phyloP scores from a whole-genome alignment of 495 filamentous ascomycete genomes.

The Penicillium paxilli region DNA sequence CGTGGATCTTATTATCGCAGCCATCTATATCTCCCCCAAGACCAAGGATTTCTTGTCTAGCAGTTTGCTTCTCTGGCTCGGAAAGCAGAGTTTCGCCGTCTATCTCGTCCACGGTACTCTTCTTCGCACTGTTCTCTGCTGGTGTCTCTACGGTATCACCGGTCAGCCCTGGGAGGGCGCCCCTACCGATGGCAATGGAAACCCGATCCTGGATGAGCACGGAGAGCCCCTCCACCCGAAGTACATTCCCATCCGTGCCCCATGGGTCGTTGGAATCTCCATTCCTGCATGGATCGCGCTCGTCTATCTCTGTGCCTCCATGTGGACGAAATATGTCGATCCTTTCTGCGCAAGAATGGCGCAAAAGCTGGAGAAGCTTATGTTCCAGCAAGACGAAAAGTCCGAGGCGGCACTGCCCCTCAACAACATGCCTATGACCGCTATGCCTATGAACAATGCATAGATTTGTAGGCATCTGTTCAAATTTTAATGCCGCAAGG shows the following conservation, averaged over 20 bases:
- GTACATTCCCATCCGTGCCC: slow-evolving; percentile 36
- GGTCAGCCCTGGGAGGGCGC: slow-evolving; percentile 47
- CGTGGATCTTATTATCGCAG: slow-evolving; percentile 56
- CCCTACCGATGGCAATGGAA: slow-evolving; percentile 14
- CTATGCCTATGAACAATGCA: not conserved
- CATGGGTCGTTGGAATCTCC: slow-evolving; percentile 47
- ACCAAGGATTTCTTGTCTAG: slow-evolving; percentile 56
- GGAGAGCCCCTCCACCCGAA: slow-evolving; percentile 36
- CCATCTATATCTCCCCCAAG: slow-evolving; percentile 58
- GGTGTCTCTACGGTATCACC: slow-evolving; percentile 62
- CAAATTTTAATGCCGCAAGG: not conserved
- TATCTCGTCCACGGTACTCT: slow-evolving; percentile 68
- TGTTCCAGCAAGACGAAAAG: slow-evolving; percentile 56
- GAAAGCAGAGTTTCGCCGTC: slow-evolving; percentile 67
- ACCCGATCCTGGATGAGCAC: slow-evolving; percentile 45
- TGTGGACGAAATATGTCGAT: slow-evolving; percentile 68
- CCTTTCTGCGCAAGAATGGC: slow-evolving; percentile 64
- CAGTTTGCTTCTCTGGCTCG: slow-evolving; percentile 62
- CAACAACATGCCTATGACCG: slow-evolving; percentile 30
- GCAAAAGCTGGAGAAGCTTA: slow-evolving; percentile 53
- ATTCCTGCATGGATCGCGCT: slow-evolving; percentile 57
- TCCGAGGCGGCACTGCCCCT: slow-evolving; percentile 38
- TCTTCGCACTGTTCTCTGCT: slow-evolving; percentile 60
- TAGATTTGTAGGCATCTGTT: not conserved
- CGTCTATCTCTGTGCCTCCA: slow-evolving; percentile 53